Evolutionary conservation across 805 yeast genomes (phyloP).

Genomic region (Priceomyces medius): DNA sequence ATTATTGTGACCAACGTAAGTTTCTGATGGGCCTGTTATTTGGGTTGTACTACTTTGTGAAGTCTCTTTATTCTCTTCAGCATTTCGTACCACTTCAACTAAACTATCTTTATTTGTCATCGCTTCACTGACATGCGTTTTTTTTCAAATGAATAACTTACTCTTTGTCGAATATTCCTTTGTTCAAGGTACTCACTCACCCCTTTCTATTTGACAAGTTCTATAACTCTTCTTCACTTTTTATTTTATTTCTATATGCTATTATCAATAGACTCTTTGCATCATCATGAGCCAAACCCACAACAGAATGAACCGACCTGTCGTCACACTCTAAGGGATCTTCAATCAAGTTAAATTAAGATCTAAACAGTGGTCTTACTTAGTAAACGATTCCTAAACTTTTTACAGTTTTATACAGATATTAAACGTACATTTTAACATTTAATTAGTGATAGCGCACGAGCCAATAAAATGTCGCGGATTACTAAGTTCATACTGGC

Average conservation of each 20-base stretch:
- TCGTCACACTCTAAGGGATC: neutral
- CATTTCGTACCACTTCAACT: constrained; percentile 1
- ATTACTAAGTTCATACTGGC: neutral
- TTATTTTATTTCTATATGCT: neutral
- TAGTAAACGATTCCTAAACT: no score
- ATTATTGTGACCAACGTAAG: no score
- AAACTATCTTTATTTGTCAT: constrained; percentile 1
- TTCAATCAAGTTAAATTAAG: neutral
- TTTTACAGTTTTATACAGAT: no score
- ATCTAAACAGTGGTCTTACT: no score
- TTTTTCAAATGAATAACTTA: no score
- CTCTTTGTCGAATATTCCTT: no score
- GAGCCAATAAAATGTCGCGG: constrained; percentile 1
- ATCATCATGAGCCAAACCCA: neutral
- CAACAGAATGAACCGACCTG: constrained; percentile 1
- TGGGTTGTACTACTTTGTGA: no score
- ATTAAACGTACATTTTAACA: no score
- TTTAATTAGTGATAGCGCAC: no score
- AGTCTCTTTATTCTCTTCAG: constrained; percentile 1
- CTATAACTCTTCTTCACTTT: neutral
- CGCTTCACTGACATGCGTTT: neutral
- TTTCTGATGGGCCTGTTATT: no score
- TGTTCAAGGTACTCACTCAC: no score
- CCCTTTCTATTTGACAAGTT: no score
- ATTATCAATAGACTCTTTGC: neutral